A percentile compares a stretch with the other conserved stretches of the same genome.
Conservation (phyloP, 495 filamentous ascomycete genomes). For the Lasiosphaeria ovina region DNA sequence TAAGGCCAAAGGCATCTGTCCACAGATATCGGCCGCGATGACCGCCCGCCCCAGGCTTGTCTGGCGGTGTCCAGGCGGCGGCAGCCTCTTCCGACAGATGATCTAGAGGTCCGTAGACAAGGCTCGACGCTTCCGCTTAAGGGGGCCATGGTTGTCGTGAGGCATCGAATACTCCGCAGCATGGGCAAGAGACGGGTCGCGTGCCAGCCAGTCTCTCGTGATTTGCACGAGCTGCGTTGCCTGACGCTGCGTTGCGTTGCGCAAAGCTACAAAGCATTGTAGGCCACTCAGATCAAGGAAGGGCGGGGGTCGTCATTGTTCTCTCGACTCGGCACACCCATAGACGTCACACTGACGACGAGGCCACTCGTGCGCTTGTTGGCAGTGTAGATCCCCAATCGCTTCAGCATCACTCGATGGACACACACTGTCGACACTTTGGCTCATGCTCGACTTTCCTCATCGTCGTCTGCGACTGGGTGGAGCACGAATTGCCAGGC, state of each 20-base stretch:
- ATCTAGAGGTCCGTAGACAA: constrained; percentile 46
- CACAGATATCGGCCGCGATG: constrained; percentile 66
- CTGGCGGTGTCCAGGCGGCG: constrained; percentile 29
- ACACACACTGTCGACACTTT: too few relatives aligned
- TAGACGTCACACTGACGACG: constrained; percentile 13
- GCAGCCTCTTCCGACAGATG: constrained; percentile 19
- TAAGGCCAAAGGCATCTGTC: constrained; percentile 68
- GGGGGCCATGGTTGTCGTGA: constrained; percentile 17
- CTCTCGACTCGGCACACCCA: background rate
- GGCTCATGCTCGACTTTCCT: too few relatives aligned
- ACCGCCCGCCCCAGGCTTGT: constrained; percentile 51
- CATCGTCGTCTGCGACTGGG: too few relatives aligned
- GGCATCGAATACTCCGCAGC: background rate
- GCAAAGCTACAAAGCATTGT: background rate
- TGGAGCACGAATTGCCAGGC: too few relatives aligned
- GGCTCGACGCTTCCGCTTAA: constrained; percentile 33
- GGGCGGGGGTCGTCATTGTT: background rate
- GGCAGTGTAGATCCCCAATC: too few relatives aligned
- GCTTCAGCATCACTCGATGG: too few relatives aligned
- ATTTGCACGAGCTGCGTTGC: background rate
- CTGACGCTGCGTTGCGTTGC: too few relatives aligned
- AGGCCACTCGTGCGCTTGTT: background rate
- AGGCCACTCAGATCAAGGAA: background rate
- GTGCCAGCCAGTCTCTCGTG: background rate
- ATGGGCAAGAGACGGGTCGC: background rate